These are phyloP conservation scores for Penicillium sp. DNA, from an alignment of 2,329 filamentous ascomycete species.

Conservation along the genomic window DNA sequence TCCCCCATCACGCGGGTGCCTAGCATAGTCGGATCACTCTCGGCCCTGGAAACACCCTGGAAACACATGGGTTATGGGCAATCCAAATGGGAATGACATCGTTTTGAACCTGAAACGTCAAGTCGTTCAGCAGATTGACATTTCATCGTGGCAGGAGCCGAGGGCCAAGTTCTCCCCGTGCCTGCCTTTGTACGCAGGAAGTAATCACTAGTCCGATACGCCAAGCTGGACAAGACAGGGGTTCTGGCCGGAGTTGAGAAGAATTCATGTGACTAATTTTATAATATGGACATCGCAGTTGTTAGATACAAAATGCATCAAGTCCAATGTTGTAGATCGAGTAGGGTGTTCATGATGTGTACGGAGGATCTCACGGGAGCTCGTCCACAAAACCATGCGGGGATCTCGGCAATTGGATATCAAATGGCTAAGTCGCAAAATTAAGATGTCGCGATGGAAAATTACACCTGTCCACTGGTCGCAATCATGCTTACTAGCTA, in stretches of 20 bases:
- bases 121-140: background rate
- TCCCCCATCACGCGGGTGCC: background rate
- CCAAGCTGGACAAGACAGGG: background rate
- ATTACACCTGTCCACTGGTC: too few species aligned
- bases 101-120: background rate
- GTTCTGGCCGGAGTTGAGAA: background rate
- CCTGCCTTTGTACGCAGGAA: background rate
- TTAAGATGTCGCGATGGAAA: background rate
- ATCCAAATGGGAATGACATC: background rate
- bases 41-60: background rate
- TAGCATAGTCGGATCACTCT: background rate
- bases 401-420: background rate
- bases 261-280: background rate
- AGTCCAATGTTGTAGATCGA: background rate
- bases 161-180: background rate
- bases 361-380: background rate
- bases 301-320: background rate
- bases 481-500: background rate
- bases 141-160: background rate
- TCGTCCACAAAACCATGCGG: background rate
- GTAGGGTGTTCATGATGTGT: background rate
- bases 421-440: background rate
- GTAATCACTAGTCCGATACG: background rate
- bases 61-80: background rate
- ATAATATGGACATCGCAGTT: too few species aligned